Evolutionary conservation across 768 basidiomycete species (phyloP).

Genomic region (Coprinopsis sp.): DNA sequence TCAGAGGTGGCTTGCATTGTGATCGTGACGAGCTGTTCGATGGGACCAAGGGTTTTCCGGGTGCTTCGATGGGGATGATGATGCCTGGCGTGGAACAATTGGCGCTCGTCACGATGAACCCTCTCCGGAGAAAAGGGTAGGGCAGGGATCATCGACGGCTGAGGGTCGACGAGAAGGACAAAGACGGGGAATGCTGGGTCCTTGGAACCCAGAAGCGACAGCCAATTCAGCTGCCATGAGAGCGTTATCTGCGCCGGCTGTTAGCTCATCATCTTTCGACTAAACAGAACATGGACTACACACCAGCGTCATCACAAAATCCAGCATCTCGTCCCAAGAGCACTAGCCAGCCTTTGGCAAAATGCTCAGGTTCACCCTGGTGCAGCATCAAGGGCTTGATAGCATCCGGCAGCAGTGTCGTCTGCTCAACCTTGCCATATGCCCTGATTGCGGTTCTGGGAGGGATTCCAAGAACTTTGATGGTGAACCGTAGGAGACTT

Average conservation of each 20-base stretch:
- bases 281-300: slow-evolving; percentile 11
- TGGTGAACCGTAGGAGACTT: slow-evolving; percentile 86
- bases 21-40: slow-evolving; percentile 86
- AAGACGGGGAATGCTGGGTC: slow-evolving; percentile 92
- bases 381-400: slow-evolving; percentile 63
- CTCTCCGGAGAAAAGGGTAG: slow-evolving; percentile 63
- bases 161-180: slow-evolving; percentile 95
- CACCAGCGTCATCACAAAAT: slow-evolving; percentile 93
- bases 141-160: slow-evolving; percentile 73
- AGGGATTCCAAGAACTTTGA: slow-evolving; percentile 88
- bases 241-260: slow-evolving; percentile 65
- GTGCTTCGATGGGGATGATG: slow-evolving; percentile 85
- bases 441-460: slow-evolving; percentile 79
- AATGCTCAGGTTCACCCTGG: slow-evolving; percentile 74
- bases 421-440: slow-evolving; percentile 74
- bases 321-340: slow-evolving; percentile 95
- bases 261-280: slow-evolving; percentile 1
- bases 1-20: slow-evolving; percentile 99
- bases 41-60: slow-evolving; percentile 88
- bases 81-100: slow-evolving; percentile 96
- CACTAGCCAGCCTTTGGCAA: slow-evolving; percentile 76
- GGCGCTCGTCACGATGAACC: slow-evolving; percentile 97
- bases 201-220: slow-evolving; percentile 94
- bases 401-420: slow-evolving; percentile 60
- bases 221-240: slow-evolving; percentile 85